Evolutionary conservation across 345 rosid species (phyloP), one percentile per base, ranked within the genome.

Genomic region (Trapa bicornis): DNA sequence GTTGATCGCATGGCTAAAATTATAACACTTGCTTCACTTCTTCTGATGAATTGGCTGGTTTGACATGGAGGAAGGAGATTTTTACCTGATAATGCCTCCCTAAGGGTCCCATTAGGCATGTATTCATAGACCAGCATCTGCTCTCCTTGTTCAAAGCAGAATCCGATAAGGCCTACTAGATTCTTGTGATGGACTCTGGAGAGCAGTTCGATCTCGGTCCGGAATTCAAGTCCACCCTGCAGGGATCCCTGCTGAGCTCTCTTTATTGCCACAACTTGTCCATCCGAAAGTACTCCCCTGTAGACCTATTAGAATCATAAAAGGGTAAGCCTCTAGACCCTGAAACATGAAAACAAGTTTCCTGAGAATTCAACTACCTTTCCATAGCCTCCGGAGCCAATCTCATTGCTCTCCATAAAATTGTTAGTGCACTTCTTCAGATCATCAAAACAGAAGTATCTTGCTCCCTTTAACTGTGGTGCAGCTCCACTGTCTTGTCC

Each of bases 101-200:
- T 79, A 1, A 94, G 87, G 53, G 92, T 84, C 73, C 99, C 96
- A 43, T 89, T 89, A 45, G 97, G 78, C 95, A 94, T 83, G 73
- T 50, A 91, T 72, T 94, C 99, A 56, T 94, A 94, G 45, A 87
- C 88, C 69, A 94, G 82, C 88, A 94, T 89, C 76, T 94, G 99
- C 43, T 94, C 97, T 65, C 96, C 95, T 80, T 89, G 96, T 66
- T 94, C 96, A 45, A 84, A 83, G 67, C 96, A 94, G 74, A 94
- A 91, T 2, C 99, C 99, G 1, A 91, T 80, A 60, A 94, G 99
- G 7, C 89, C 89, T 4, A 91, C 88, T 7, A 94, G 89, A 75
- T 94, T 94, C 78, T 85, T 94, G 84, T 94, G 99, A 77, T 94
- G 97, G 67, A 91, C 99, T 65, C 99, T 75, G 11, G 98, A 94